A percentile compares a stretch with the other conserved stretches of the same genome.
Conservation (phyloP, 2,329 filamentous ascomycete genomes). For the Aspergillus vadensis region DNA sequence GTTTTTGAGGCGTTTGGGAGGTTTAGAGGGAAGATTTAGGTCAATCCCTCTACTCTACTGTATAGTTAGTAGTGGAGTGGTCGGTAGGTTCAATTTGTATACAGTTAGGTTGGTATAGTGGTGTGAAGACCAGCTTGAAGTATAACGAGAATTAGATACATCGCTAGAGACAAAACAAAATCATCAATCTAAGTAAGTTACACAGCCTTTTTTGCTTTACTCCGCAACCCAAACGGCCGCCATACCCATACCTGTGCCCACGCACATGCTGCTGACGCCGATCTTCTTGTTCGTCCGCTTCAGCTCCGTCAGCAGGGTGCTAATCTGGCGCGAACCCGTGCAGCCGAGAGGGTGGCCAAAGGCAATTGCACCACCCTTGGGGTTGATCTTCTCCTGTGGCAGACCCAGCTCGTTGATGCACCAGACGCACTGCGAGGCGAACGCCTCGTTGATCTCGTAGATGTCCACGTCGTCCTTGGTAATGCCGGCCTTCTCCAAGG, state of each 20-base stretch:
- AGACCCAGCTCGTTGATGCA: slow-evolving; percentile 86
- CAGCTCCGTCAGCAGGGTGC: slow-evolving; percentile 87
- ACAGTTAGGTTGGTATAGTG: neutral
- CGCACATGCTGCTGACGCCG: slow-evolving; percentile 92
- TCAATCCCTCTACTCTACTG: too few species aligned
- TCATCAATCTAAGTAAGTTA: slow-evolving; percentile 22
- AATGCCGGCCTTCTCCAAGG: slow-evolving; percentile 83
- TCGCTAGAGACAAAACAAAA: slow-evolving; percentile 15
- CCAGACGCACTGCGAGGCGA: slow-evolving; percentile 92
- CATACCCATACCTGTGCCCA: slow-evolving; percentile 98
- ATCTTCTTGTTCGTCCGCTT: slow-evolving; percentile 80
- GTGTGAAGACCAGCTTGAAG: neutral
- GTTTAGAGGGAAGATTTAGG: slow-evolving; percentile 44
- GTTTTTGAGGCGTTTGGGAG: slow-evolving; percentile 68
- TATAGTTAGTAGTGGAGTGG: too few species aligned
- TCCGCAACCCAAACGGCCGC: slow-evolving; percentile 94
- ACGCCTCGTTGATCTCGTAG: slow-evolving; percentile 99
- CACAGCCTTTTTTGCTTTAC: slow-evolving; percentile 52
- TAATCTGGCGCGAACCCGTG: slow-evolving; percentile 91
- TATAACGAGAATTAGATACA: neutral
- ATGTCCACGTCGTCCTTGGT: slow-evolving; percentile 90
- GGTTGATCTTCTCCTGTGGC: slow-evolving; percentile 86
- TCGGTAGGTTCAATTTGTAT: neutral
- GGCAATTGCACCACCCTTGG: slow-evolving; percentile 93
- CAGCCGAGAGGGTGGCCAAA: slow-evolving; percentile 95